Evolutionary conservation across 495 filamentous ascomycete genomes (phyloP).

Genomic region (Penicillium pulvis): DNA sequence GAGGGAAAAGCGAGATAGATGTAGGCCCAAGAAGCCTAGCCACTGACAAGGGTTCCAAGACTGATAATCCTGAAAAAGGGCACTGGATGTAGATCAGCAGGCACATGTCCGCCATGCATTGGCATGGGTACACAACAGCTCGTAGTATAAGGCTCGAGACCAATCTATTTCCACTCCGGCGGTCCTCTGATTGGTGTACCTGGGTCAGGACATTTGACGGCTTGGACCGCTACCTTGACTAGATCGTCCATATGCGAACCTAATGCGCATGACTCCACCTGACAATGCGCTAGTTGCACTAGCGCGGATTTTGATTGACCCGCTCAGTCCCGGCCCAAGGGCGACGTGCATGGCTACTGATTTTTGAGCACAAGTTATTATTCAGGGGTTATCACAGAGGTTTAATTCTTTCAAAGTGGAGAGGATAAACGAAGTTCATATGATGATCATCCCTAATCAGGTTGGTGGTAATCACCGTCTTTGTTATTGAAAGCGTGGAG

Average conservation of each 20-base stretch:
- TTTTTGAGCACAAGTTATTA: not conserved
- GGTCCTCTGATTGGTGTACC: not conserved
- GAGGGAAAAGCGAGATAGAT: not conserved
- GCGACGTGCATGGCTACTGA: not conserved
- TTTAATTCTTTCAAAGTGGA: not conserved
- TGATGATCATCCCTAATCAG: not conserved
- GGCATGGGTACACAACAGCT: not conserved
- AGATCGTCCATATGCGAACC: not conserved
- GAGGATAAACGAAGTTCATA: not conserved
- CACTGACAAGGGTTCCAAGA: not conserved
- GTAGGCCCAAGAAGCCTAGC: not conserved
- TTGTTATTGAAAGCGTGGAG: not conserved
- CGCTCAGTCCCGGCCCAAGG: not conserved
- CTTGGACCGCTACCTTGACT: not conserved
- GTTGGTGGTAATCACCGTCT: not conserved
- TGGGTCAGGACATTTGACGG: not conserved
- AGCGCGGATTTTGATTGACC: constrained; percentile 4
- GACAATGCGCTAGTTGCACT: not conserved
- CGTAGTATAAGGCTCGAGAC: not conserved
- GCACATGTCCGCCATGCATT: not conserved
- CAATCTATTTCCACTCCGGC: not conserved
- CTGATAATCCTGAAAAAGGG: not conserved
- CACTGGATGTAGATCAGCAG: not conserved
- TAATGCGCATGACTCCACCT: not conserved
- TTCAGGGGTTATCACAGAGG: not conserved